These are phyloP conservation scores for Candida cerambycidarum DNA, from an alignment of 805 yeast species.

Conservation along the genomic window DNA sequence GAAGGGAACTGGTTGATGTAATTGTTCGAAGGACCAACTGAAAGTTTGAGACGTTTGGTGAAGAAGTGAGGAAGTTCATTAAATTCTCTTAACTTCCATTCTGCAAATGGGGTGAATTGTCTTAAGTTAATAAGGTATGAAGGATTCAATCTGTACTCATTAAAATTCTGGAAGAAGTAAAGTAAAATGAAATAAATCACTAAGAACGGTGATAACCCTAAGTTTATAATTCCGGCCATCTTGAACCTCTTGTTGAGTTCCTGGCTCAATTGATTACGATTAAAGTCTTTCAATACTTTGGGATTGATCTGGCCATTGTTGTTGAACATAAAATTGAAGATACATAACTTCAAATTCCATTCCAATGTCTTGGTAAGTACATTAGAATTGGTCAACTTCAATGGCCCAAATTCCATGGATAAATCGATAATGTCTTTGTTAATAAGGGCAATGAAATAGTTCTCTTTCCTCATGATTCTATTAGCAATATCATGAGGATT, in stretches of 20 bases:
- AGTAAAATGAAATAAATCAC: slow-evolving; percentile 79
- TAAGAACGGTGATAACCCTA: slow-evolving; percentile 80
- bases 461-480: slow-evolving; percentile 92
- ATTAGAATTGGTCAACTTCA: slow-evolving; percentile 22
- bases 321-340: slow-evolving; percentile 83
- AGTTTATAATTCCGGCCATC: slow-evolving; percentile 83
- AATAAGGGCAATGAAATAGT: slow-evolving; percentile 86
- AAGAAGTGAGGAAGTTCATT: slow-evolving; percentile 92
- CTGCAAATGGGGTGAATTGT: slow-evolving; percentile 91
- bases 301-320: slow-evolving; percentile 79
- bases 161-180: slow-evolving; percentile 87
- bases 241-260: slow-evolving; percentile 79
- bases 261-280: slow-evolving; percentile 61
- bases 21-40: slow-evolving; percentile 75
- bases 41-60: slow-evolving; percentile 70
- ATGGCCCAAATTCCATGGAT: slow-evolving; percentile 35
- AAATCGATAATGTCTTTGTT: slow-evolving; percentile 74
- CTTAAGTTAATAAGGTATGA: slow-evolving; percentile 66
- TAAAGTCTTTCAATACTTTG: slow-evolving; percentile 65
- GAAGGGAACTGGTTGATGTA: slow-evolving; percentile 93
- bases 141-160: slow-evolving; percentile 89
- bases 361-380: slow-evolving; percentile 83
- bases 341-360: slow-evolving; percentile 89
- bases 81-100: slow-evolving; percentile 92
- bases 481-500: slow-evolving; percentile 96